Percentiles rank a stretch among this genome's conserved stretches.
phyloP scores from a whole-genome alignment of 192 early-diverging fungal species.

The Mortierella antarctica region DNA sequence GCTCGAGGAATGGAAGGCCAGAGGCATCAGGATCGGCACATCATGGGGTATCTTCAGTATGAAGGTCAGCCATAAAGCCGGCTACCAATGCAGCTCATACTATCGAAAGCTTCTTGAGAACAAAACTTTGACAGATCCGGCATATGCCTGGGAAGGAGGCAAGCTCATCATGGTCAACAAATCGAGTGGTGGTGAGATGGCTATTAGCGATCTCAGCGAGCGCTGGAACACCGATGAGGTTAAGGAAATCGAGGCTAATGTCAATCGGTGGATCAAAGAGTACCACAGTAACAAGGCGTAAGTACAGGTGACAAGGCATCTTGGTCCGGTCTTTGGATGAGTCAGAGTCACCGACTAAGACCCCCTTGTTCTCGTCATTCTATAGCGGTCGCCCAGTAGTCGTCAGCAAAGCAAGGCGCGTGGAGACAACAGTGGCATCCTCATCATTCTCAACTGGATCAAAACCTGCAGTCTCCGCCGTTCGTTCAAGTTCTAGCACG shows the following conservation, averaged over 20 bases:
- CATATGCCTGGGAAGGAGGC: slow-evolving; percentile 60
- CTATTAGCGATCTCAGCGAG: slow-evolving; percentile 54
- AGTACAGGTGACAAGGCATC: not conserved
- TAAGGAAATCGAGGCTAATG: slow-evolving; percentile 57
- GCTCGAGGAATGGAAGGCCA: slow-evolving; percentile 58
- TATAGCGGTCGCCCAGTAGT: slow-evolving; percentile 12
- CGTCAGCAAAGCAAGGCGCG: slow-evolving; percentile 11
- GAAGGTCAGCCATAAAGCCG: slow-evolving; percentile 63
- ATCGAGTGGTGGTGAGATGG: slow-evolving; percentile 52
- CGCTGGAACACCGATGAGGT: slow-evolving; percentile 62
- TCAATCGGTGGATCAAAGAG: slow-evolving; percentile 63
- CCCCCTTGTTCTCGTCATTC: not conserved
- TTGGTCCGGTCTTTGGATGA: too few species aligned
- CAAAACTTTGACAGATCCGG: slow-evolving; percentile 57
- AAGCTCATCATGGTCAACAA: slow-evolving; percentile 61
- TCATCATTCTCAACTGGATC: not conserved
- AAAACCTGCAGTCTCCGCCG: not conserved
- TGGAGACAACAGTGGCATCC: slow-evolving; percentile 1
- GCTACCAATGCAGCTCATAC: slow-evolving; percentile 69
- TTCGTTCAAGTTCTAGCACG: not conserved
- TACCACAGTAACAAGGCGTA: slow-evolving; percentile 53
- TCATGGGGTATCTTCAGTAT: slow-evolving; percentile 69
- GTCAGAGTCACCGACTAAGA: not conserved
- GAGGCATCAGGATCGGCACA: slow-evolving; percentile 60
- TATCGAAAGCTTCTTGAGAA: slow-evolving; percentile 62